Conservation (phyloP, 345 rosid genomes). For the Leavenworthia alabamica region DNA sequence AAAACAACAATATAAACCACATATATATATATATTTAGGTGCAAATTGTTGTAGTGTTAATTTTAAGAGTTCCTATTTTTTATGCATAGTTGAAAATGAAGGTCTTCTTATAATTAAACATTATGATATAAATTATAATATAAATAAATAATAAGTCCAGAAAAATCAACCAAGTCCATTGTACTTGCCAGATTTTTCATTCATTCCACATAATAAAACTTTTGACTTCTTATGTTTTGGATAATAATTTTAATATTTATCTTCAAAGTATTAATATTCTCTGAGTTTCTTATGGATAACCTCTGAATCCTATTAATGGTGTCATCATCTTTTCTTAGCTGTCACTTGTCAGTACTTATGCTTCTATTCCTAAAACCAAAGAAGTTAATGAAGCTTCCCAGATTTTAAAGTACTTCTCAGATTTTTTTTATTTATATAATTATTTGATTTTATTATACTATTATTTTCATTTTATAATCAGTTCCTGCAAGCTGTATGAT, state of each 20-base stretch:
- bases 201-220: background rate
- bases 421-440: no score
- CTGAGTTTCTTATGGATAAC: conserved; percentile 7
- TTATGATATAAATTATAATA: background rate
- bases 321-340: conserved; percentile 12
- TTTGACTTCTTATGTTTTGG: background rate
- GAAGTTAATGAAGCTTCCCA: conserved; percentile 19
- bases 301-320: conserved; percentile 6
- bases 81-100: background rate
- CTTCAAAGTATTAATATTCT: background rate
- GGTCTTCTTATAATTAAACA: background rate
- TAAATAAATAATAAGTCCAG: background rate
- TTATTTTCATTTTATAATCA: background rate
- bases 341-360: conserved; percentile 18
- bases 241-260: background rate
- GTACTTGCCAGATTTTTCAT: background rate
- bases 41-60: background rate
- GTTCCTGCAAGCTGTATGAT: background rate
- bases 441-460: background rate
- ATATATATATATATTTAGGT: no score
- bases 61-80: background rate
- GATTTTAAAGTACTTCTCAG: background rate
- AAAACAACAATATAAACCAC: no score
- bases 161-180: background rate
- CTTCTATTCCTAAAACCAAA: background rate